Evolutionary conservation across 2,329 filamentous ascomycete genomes (phyloP).

Genomic region (Aspergillus sp.): DNA sequence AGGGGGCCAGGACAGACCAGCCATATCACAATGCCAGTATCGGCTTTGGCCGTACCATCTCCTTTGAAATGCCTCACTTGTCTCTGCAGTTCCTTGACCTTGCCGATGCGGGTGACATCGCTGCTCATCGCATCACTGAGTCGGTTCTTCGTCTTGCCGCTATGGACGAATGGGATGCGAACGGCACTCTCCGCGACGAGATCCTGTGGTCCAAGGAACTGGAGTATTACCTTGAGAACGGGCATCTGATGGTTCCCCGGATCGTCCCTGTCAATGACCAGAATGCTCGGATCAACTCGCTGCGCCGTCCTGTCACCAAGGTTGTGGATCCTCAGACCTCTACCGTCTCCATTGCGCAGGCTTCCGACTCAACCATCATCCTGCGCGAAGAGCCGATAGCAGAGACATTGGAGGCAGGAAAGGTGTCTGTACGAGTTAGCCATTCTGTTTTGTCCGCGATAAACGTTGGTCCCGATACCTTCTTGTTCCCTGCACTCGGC

Average conservation of each 20-base stretch:
- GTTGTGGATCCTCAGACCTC: not conserved
- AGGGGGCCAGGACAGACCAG: not conserved
- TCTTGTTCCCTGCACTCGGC: not conserved
- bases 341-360: not conserved
- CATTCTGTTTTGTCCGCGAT: not conserved
- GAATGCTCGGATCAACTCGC: slow-evolving; percentile 9
- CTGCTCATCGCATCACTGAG: not conserved
- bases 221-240: slow-evolving; percentile 17
- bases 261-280: not conserved
- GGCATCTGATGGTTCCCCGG: slow-evolving; percentile 15
- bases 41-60: slow-evolving; percentile 5
- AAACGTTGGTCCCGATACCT: not conserved
- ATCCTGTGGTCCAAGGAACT: slow-evolving; percentile 18
- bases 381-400: not conserved
- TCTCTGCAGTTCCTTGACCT: slow-evolving; percentile 4
- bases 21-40: slow-evolving; percentile 5
- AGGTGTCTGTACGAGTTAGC: not conserved
- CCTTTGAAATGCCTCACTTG: slow-evolving; percentile 2
- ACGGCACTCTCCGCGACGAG: not conserved
- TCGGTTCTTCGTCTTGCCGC: not conserved
- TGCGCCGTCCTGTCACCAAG: not conserved
- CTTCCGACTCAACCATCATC: not conserved
- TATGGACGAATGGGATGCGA: not conserved
- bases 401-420: not conserved
- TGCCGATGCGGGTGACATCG: not conserved